Conservation (phyloP, 768 basidiomycete species). For the Agaricus sinodeliciosus region DNA sequence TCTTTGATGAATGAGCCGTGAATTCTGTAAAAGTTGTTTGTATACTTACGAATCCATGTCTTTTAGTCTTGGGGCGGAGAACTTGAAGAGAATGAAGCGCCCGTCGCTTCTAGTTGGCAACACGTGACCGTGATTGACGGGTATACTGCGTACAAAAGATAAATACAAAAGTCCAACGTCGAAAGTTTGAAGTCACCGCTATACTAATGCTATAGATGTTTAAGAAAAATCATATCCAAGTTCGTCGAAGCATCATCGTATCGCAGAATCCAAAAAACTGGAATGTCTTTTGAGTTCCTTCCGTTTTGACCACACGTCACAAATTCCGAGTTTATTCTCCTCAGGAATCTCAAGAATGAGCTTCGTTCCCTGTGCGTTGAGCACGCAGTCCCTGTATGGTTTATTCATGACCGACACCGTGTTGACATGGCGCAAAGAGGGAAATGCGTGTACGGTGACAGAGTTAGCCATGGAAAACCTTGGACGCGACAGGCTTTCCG, state of each 20-base stretch:
- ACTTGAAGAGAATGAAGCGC: neutral
- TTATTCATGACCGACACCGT: constrained; percentile 31
- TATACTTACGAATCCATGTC: constrained; percentile 2
- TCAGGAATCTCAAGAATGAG: constrained; percentile 20
- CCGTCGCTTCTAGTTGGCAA: neutral
- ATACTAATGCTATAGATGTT: neutral
- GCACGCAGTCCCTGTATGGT: constrained; percentile 53
- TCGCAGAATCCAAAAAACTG: constrained; percentile 24
- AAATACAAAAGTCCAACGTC: neutral
- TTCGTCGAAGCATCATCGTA: constrained; percentile 12
- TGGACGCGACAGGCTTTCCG: constrained; percentile 13
- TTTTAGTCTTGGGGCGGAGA: too few relatives aligned
- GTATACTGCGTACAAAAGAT: neutral
- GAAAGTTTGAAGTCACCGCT: neutral
- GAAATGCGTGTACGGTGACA: constrained; percentile 51
- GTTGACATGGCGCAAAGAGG: constrained; percentile 51
- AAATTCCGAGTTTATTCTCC: constrained; percentile 21
- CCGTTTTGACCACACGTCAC: constrained; percentile 24
- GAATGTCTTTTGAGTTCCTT: constrained; percentile 26
- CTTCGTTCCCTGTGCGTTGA: constrained; percentile 23
- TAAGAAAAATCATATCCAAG: neutral
- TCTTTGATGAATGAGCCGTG: neutral
- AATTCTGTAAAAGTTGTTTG: neutral
- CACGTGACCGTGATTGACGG: constrained; percentile 5
- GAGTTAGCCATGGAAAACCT: constrained; percentile 24